These are phyloP conservation scores for Cadophora luteo-olivacea DNA, from an alignment of 2,329 filamentous ascomycete genomes.

Conservation along the genomic window DNA sequence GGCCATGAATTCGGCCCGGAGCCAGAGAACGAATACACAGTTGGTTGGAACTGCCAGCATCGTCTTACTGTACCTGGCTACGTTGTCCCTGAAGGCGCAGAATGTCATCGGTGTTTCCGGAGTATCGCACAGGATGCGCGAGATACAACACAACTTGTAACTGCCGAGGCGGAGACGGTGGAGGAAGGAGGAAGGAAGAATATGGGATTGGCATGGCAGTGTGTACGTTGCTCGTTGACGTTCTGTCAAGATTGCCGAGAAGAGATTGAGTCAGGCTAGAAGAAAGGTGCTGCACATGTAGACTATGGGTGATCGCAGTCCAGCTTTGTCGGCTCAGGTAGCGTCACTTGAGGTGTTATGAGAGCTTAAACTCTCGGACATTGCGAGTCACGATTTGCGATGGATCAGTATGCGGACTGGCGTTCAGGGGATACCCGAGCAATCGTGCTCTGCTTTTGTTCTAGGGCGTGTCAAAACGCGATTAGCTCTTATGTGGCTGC, in stretches of 20 bases:
- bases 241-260: slow-evolving; percentile 25
- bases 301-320: not conserved
- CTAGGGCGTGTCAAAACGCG: too few relatives aligned
- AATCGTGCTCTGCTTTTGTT: not conserved
- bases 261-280: not conserved
- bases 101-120: slow-evolving; percentile 32
- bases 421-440: not conserved
- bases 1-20: slow-evolving; percentile 46
- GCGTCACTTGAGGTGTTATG: not conserved
- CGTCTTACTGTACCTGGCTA: not conserved
- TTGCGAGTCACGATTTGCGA: not conserved
- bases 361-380: not conserved
- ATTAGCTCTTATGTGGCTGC: too few relatives aligned
- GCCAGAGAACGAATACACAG: slow-evolving; percentile 25
- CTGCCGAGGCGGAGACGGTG: not conserved
- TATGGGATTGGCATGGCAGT: slow-evolving; percentile 23
- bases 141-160: not conserved
- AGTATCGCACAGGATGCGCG: not conserved
- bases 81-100: slow-evolving; percentile 1
- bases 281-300: not conserved
- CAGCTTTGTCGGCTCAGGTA: not conserved
- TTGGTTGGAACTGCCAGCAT: slow-evolving; percentile 33
- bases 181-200: slow-evolving; percentile 1
- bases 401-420: not conserved
- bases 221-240: slow-evolving; percentile 22